These are phyloP conservation scores for Dryas integrifolia DNA, from an alignment of 331 rosid species.

Conservation along the genomic window DNA sequence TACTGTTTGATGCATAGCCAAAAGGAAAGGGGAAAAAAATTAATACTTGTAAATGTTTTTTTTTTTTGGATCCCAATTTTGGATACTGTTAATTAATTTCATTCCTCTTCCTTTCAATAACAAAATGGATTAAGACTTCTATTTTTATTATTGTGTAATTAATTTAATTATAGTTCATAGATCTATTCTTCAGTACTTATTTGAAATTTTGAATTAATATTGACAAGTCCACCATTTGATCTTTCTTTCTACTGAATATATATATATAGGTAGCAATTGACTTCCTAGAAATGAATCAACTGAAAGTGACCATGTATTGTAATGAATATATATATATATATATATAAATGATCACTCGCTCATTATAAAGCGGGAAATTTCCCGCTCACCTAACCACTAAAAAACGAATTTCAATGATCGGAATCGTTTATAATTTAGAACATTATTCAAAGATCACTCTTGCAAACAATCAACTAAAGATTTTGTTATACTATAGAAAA, in stretches of 20 bases:
- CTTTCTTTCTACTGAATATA: neutral
- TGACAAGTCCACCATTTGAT: neutral
- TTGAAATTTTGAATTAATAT: slow-evolving; percentile 9
- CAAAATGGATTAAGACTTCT: neutral
- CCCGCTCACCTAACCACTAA: too few relatives aligned
- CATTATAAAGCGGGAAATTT: too few relatives aligned
- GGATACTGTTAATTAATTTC: slow-evolving; percentile 14
- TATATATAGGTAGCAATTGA: too few relatives aligned
- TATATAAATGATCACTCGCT: too few relatives aligned
- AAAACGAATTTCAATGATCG: too few relatives aligned
- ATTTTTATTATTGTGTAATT: neutral
- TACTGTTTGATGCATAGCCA: slow-evolving; percentile 45
- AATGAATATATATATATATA: too few relatives aligned
- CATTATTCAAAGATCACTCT: too few relatives aligned
- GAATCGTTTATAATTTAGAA: too few relatives aligned
- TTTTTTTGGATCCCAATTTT: slow-evolving; percentile 10
- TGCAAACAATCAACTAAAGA: too few relatives aligned
- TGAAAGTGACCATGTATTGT: too few relatives aligned
- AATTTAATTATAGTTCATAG: neutral
- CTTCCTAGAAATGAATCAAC: too few relatives aligned
- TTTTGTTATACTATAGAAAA: too few relatives aligned
- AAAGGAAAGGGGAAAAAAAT: neutral
- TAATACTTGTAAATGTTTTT: slow-evolving; percentile 8
- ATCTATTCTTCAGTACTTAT: neutral
- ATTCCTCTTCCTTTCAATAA: neutral